Conservation (phyloP, 768 basidiomycete genomes). For the Pholiota molesta region DNA sequence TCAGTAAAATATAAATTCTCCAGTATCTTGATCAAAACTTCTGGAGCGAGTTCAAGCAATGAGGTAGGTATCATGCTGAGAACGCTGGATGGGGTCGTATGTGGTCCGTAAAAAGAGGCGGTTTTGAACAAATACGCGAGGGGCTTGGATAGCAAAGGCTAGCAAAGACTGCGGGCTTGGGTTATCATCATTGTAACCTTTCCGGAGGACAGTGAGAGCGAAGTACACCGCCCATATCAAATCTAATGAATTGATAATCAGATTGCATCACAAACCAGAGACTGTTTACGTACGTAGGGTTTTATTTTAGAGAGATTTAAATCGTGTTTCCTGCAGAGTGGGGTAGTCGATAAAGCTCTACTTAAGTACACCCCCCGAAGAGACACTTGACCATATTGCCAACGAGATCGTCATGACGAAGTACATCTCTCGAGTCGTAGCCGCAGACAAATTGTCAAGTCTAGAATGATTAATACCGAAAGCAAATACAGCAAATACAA, state of each 20-base stretch:
- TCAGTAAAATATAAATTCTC: background rate
- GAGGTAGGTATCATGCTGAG: background rate
- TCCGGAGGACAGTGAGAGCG: too few species aligned
- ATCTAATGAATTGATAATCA: background rate
- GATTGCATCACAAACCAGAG: background rate
- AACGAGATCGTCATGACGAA: background rate
- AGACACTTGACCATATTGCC: background rate
- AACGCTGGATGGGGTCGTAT: background rate
- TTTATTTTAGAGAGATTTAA: too few species aligned
- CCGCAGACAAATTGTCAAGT: background rate
- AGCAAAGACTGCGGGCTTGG: too few species aligned
- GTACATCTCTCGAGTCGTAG: background rate
- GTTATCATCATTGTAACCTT: too few species aligned
- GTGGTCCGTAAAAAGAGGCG: too few species aligned
- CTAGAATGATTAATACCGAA: background rate
- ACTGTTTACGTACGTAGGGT: background rate
- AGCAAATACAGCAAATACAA: conserved; percentile 3
- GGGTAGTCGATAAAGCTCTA: too few species aligned
- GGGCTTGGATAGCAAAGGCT: too few species aligned
- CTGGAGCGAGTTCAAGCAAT: background rate
- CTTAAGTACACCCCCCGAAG: too few species aligned
- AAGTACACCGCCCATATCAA: background rate
- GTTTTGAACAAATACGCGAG: too few species aligned
- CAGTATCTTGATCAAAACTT: background rate
- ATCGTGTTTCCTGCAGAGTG: too few species aligned